A percentile compares a stretch with the other conserved stretches of the same genome.
Evolutionary conservation across 2,329 filamentous ascomycete genomes (phyloP).

Genomic region (Colletotrichum sp.): DNA sequence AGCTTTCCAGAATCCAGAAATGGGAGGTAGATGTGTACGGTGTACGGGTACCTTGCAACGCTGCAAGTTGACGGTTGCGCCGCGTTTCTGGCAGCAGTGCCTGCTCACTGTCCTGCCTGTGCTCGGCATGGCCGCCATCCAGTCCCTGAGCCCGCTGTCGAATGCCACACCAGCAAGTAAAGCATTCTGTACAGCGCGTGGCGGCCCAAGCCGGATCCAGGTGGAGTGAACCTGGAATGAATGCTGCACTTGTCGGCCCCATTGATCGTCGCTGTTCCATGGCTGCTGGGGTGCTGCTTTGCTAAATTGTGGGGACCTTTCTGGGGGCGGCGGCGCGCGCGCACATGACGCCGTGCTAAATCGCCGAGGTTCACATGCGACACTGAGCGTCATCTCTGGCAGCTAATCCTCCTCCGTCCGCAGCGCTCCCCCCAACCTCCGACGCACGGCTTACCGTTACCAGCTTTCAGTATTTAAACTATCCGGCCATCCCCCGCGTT

Average conservation of each 20-base stretch:
- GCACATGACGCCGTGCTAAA: slow-evolving; percentile 19
- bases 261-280: not conserved
- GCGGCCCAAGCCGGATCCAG: not conserved
- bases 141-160: not conserved
- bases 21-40: not conserved
- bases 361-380: slow-evolving; percentile 25
- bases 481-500: slow-evolving; percentile 3
- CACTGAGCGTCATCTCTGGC: slow-evolving; percentile 16
- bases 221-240: not conserved
- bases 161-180: not conserved
- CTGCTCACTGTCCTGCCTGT: not conserved
- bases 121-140: not conserved
- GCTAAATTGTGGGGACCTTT: not conserved
- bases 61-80: not conserved
- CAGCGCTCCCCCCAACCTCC: slow-evolving; percentile 2
- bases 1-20: not conserved
- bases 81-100: not conserved
- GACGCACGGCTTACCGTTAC: slow-evolving; percentile 10
- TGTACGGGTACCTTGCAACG: not conserved
- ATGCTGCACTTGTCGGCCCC: not conserved
- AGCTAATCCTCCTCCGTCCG: slow-evolving; percentile 11
- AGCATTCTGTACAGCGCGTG: not conserved
- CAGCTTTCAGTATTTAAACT: slow-evolving; percentile 17
- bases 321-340: not conserved
- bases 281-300: not conserved